Base-by-base conservation (phyloP, 345 rosid genomes). In the Angophora floribunda region DNA sequence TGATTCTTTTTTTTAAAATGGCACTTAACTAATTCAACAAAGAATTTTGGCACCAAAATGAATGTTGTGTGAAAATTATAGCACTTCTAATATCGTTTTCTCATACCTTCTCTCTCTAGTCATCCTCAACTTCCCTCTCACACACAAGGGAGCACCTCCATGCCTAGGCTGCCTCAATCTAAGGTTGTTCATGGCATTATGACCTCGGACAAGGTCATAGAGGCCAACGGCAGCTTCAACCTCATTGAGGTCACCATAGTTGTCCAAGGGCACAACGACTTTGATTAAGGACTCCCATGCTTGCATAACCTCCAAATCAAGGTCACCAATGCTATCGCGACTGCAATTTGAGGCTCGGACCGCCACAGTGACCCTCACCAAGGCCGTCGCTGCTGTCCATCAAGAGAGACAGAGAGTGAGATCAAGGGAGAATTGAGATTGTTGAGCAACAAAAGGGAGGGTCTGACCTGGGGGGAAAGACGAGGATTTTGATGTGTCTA, bases 31-130 rank as follows among this genome's bases (percentile, higher is more conserved):
- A 7, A 55, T 55, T 55, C 0, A 55, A 55, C 22, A 7, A 3
- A 55, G 22, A 55, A 4, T 0, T 3, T 22, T 8, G 22, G 21
- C 4, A 22, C 2, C 4, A 4, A 55, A 55, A 28, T 55, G 12
- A 55, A 3, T 5, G 22, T 55, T 22, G 0, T 55, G 7, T 8
- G 3, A 22, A 22, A 2, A 0, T 55, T 22, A 22, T 22, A 0
- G 21, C 9, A 55, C 22, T 55, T 55, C 1, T 22, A 55, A 55
- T 55, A 55, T 55, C 61, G 2, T 9, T 55, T 55, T 22, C 12
- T 28, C 61, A 55, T 5, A 75, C 7, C 14, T 36, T 70, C 24
- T 32, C 45, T 17, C 13, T 75, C 13, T 21, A 2, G 26, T 75
- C 82, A 19, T 9, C 82, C 49, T 36, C 82, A 19, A 41, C 49